Evolutionary conservation across 106 monocot genomes (phyloP).

Genomic region (Alisma plantagoaquatica): DNA sequence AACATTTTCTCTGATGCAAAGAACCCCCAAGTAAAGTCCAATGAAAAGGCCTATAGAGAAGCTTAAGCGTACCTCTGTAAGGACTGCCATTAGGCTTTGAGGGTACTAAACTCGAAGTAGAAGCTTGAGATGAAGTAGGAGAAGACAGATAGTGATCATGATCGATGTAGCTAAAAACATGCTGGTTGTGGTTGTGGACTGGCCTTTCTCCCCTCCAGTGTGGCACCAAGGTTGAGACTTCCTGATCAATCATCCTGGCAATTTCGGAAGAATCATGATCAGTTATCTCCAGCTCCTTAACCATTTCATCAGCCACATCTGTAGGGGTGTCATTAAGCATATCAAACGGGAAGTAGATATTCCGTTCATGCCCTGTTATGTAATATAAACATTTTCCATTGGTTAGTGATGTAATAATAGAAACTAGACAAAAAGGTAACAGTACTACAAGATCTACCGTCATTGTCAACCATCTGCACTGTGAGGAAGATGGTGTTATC

Average conservation of each 20-base stretch:
- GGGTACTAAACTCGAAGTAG: conserved; percentile 12
- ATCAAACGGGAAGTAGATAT: conserved; percentile 97
- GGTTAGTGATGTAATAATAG: too few relatives aligned
- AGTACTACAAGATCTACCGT: too few relatives aligned
- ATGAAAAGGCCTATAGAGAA: too few relatives aligned
- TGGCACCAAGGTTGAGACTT: conserved; percentile 55
- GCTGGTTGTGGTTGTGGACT: conserved; percentile 1
- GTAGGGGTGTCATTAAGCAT: conserved; percentile 59
- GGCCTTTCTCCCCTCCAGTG: conserved; percentile 30
- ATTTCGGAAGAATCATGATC: conserved; percentile 65
- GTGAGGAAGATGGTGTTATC: conserved; percentile 84
- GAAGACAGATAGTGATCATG: conserved; percentile 42
- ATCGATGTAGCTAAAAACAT: conserved; percentile 30
- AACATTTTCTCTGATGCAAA: too few relatives aligned
- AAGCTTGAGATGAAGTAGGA: conserved; percentile 53
- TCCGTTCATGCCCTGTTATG: conserved; percentile 42
- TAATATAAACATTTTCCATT: too few relatives aligned
- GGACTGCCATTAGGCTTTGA: too few relatives aligned
- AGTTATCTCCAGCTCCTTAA: conserved; percentile 79
- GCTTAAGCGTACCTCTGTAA: too few relatives aligned
- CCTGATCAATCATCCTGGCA: conserved; percentile 67
- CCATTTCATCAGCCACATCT: conserved; percentile 95
- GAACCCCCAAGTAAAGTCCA: too few relatives aligned
- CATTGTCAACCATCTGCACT: conserved; percentile 68
- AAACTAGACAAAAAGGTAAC: too few relatives aligned